A percentile compares a stretch with the other conserved stretches of the same genome.
phyloP scores from a whole-genome alignment of 768 basidiomycete species.

The Brasilioporus rufonigricans region DNA sequence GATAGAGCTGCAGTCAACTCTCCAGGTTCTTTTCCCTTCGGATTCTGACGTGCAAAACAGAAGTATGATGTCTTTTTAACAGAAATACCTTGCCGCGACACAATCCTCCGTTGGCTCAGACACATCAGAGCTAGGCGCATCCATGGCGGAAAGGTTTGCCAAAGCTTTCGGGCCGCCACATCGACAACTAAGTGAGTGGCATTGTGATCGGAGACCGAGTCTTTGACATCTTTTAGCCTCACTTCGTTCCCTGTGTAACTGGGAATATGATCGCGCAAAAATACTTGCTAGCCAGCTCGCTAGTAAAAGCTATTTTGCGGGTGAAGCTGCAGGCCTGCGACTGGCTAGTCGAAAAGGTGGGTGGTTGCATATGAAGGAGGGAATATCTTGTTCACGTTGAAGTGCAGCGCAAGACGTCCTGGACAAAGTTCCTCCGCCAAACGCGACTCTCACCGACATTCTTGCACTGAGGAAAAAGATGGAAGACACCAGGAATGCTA shows the following conservation, averaged over 20 bases:
- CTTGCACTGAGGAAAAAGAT: conserved; percentile 66
- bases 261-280: conserved; percentile 81
- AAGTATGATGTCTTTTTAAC: conserved; percentile 3
- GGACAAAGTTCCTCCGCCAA: conserved; percentile 58
- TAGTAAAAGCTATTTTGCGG: conserved; percentile 86
- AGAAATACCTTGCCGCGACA: conserved; percentile 88
- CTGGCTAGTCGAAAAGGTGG: conserved; percentile 64
- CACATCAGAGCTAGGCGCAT: conserved; percentile 86
- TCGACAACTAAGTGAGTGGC: conserved; percentile 66
- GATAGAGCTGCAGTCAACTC: conserved; percentile 85
- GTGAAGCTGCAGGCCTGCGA: conserved; percentile 80
- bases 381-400: background rate
- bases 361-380: conserved; percentile 10
- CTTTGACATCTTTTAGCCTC: conserved; percentile 41
- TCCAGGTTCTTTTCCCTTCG: conserved; percentile 62
- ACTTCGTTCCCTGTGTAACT: conserved; percentile 50
- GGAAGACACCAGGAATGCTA: conserved; percentile 60
- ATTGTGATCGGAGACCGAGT: background rate
- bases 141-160: conserved; percentile 82
- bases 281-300: conserved; percentile 82
- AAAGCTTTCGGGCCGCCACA: conserved; percentile 77
- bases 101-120: conserved; percentile 68
- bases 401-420: conserved; percentile 53
- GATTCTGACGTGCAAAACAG: background rate
- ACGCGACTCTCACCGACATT: conserved; percentile 60